phyloP scores from a whole-genome alignment of 257 asterid genomes.

The Primulina huaijiensis region DNA sequence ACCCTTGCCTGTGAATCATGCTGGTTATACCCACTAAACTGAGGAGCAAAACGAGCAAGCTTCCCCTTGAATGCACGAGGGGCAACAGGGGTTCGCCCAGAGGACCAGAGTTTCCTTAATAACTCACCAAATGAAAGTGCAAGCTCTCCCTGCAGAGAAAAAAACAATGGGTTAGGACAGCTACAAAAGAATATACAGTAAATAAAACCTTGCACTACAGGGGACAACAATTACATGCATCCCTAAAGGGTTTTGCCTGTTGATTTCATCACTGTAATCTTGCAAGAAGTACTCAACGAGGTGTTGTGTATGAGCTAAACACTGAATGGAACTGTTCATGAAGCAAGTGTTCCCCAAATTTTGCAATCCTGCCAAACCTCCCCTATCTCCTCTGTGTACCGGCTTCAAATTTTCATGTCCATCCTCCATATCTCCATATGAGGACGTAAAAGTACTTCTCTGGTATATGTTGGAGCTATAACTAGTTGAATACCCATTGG shows the following conservation, averaged over 20 bases:
- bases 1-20: slow-evolving; percentile 89
- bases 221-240: slow-evolving; percentile 66
- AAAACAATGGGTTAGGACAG: slow-evolving; percentile 29
- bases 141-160: slow-evolving; percentile 87
- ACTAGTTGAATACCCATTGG: slow-evolving; percentile 68
- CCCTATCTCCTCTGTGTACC: slow-evolving; percentile 52
- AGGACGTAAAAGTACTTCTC: slow-evolving; percentile 45
- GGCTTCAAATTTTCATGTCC: slow-evolving; percentile 44
- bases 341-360: slow-evolving; percentile 98
- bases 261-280: slow-evolving; percentile 81
- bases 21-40: slow-evolving; percentile 96
- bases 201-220: slow-evolving; percentile 24
- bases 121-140: slow-evolving; percentile 91
- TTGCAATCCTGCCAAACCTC: slow-evolving; percentile 91
- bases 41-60: slow-evolving; percentile 98
- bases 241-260: slow-evolving; percentile 81
- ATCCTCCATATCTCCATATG: slow-evolving; percentile 58
- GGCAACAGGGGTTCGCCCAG: slow-evolving; percentile 80
- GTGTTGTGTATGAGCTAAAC: slow-evolving; percentile 93
- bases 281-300: slow-evolving; percentile 79
- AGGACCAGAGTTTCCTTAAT: slow-evolving; percentile 90
- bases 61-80: slow-evolving; percentile 89
- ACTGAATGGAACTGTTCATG: slow-evolving; percentile 95
- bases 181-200: slow-evolving; percentile 10
- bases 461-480: slow-evolving; percentile 47